These are phyloP conservation scores for Melaleuca alternifolia DNA, from an alignment of 345 rosid species.

Conservation along the genomic window DNA sequence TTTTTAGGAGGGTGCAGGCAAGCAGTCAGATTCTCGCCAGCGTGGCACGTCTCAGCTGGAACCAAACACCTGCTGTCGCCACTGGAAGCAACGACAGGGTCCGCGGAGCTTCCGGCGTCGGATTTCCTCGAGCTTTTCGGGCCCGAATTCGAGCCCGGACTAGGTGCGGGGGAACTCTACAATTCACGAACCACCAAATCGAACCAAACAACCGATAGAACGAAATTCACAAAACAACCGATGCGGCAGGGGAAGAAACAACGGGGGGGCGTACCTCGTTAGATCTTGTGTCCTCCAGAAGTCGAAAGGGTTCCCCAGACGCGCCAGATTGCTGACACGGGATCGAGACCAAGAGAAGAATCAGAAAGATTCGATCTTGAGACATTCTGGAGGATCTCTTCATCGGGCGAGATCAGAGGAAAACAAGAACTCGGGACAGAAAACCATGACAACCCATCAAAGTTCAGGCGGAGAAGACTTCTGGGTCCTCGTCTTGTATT, in stretches of 20 bases:
- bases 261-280: not conserved
- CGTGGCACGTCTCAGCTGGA: not conserved
- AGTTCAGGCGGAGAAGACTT: not conserved
- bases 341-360: not conserved
- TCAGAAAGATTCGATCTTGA: not conserved
- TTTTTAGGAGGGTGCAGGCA: not conserved
- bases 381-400: not conserved
- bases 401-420: not conserved
- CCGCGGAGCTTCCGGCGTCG: not conserved
- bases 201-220: not conserved
- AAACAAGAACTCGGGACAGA: not conserved
- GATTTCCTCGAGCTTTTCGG: not conserved
- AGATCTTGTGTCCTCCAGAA: not conserved
- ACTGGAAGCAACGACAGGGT: not conserved
- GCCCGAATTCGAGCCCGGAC: not conserved
- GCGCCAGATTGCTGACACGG: not conserved
- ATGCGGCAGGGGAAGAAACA: not conserved
- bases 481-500: not conserved
- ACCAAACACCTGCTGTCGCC: not conserved
- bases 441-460: slow-evolving; percentile 1
- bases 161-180: slow-evolving; percentile 1
- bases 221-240: not conserved
- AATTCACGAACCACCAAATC: not conserved
- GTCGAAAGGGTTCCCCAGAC: not conserved
- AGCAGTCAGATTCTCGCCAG: not conserved